phyloP scores from a whole-genome alignment of 2,329 filamentous ascomycete species.

The Aspergillus pseudotamarii region DNA sequence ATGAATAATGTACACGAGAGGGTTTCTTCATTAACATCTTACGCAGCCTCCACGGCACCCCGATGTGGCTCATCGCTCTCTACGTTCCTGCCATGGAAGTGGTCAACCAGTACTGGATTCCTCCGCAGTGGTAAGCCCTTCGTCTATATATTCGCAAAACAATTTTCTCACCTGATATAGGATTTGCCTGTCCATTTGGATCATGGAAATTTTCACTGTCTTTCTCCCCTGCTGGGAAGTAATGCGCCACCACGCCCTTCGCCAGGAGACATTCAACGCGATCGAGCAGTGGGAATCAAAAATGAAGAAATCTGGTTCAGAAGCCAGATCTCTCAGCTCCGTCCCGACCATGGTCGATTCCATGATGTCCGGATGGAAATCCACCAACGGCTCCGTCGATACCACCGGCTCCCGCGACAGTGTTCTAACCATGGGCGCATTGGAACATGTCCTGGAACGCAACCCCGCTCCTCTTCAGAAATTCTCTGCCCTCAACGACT shows the following conservation, averaged over 20 bases:
- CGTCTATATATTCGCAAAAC: not conserved
- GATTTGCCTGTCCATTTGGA: slow-evolving; percentile 62
- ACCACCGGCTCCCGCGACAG: slow-evolving; percentile 45
- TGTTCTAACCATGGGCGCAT: slow-evolving; percentile 62
- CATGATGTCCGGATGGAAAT: slow-evolving; percentile 31
- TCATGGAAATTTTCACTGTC: slow-evolving; percentile 66
- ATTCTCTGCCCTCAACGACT: slow-evolving; percentile 67
- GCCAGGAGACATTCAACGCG: slow-evolving; percentile 38
- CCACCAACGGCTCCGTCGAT: slow-evolving; percentile 42
- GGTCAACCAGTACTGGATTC: slow-evolving; percentile 60
- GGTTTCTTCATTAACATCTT: not conserved
- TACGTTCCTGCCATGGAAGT: slow-evolving; percentile 57
- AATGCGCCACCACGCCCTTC: slow-evolving; percentile 37
- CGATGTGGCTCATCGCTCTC: slow-evolving; percentile 64
- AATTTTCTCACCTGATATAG: slow-evolving; percentile 10
- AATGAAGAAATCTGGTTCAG: slow-evolving; percentile 26
- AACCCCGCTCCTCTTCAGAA: slow-evolving; percentile 64
- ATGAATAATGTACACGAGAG: slow-evolving; percentile 24
- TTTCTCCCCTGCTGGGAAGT: slow-evolving; percentile 66
- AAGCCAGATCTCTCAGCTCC: slow-evolving; percentile 32
- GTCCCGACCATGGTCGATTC: slow-evolving; percentile 34
- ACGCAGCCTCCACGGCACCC: slow-evolving; percentile 62
- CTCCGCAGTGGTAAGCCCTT: slow-evolving; percentile 62
- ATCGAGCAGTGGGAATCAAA: slow-evolving; percentile 44
- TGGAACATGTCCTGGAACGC: slow-evolving; percentile 61